Conservation (phyloP, 2,329 filamentous ascomycete genomes). For the Pseudocercospora vitis region DNA sequence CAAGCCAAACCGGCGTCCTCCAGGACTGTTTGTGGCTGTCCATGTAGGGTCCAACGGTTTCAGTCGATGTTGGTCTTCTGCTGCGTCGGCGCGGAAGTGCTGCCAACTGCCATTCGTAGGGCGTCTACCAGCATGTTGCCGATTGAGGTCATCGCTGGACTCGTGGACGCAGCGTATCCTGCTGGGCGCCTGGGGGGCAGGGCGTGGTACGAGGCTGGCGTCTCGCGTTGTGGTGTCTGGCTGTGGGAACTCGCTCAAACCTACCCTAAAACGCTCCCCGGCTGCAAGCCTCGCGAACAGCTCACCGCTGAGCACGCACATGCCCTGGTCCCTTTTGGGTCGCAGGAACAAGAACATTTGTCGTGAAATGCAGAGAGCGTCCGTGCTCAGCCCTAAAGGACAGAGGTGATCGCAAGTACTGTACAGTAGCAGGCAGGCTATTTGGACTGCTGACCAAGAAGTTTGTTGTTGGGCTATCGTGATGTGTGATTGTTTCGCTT, state of each 20-base stretch:
- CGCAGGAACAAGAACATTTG: slow-evolving; percentile 2
- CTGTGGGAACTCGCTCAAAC: slow-evolving; percentile 6
- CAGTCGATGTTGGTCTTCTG: slow-evolving; percentile 7
- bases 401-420: slow-evolving; percentile 3
- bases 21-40: neutral
- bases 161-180: neutral
- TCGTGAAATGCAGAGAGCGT: neutral
- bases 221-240: neutral
- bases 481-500: neutral
- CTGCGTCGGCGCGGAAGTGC: no score
- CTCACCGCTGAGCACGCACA: slow-evolving; percentile 5
- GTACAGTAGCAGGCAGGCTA: neutral
- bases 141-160: slow-evolving; percentile 2
- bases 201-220: slow-evolving; percentile 11
- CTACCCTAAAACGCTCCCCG: slow-evolving; percentile 4
- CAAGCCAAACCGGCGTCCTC: neutral
- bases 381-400: slow-evolving; percentile 4
- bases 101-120: slow-evolving; percentile 4
- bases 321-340: slow-evolving; percentile 4
- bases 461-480: neutral
- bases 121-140: neutral
- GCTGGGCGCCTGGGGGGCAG: slow-evolving; percentile 4
- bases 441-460: slow-evolving; percentile 7
- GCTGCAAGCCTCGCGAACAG: slow-evolving; percentile 11
- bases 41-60: slow-evolving; percentile 9